Percentiles rank a stretch among this genome's conserved stretches.
Evolutionary conservation across 768 basidiomycete genomes (phyloP).

Genomic region (Kwoniella shandongensis): DNA sequence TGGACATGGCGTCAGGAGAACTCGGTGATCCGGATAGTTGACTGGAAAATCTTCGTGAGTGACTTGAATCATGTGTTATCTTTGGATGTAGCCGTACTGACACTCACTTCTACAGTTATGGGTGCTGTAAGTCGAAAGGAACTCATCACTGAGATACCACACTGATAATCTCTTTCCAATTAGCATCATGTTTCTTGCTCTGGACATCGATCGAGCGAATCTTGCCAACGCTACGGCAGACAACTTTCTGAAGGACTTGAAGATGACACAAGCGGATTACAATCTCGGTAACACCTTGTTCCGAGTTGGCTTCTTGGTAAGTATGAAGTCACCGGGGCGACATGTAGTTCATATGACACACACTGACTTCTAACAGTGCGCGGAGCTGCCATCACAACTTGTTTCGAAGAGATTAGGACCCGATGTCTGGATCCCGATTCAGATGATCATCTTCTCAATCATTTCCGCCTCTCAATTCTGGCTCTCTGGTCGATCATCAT

Average conservation of each 20-base stretch:
- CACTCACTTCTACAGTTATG: slow-evolving; percentile 7
- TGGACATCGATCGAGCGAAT: slow-evolving; percentile 58
- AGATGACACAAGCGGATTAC: slow-evolving; percentile 57
- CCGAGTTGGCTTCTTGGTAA: slow-evolving; percentile 52
- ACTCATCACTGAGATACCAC: background rate
- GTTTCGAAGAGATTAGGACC: slow-evolving; percentile 68
- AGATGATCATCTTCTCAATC: slow-evolving; percentile 58
- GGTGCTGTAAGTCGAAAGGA: slow-evolving; percentile 3
- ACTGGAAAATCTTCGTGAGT: slow-evolving; percentile 61
- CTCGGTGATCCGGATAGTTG: slow-evolving; percentile 61
- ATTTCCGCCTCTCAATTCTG: slow-evolving; percentile 64
- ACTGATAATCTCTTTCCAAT: background rate
- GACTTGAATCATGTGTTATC: background rate
- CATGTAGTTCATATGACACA: too few species aligned
- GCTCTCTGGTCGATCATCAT: slow-evolving; percentile 60
- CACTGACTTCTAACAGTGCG: slow-evolving; percentile 33
- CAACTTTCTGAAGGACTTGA: slow-evolving; percentile 66
- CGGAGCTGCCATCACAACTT: slow-evolving; percentile 69
- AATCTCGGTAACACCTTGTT: slow-evolving; percentile 62
- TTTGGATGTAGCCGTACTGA: too few species aligned
- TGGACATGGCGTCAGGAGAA: slow-evolving; percentile 73
- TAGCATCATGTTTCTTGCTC: slow-evolving; percentile 63
- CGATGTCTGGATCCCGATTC: slow-evolving; percentile 58
- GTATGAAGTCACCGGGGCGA: too few species aligned
- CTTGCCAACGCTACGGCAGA: slow-evolving; percentile 69